A percentile compares a stretch with the other conserved stretches of the same genome.
phyloP scores from a whole-genome alignment of 768 basidiomycete species.

The Trametes sanguinea region DNA sequence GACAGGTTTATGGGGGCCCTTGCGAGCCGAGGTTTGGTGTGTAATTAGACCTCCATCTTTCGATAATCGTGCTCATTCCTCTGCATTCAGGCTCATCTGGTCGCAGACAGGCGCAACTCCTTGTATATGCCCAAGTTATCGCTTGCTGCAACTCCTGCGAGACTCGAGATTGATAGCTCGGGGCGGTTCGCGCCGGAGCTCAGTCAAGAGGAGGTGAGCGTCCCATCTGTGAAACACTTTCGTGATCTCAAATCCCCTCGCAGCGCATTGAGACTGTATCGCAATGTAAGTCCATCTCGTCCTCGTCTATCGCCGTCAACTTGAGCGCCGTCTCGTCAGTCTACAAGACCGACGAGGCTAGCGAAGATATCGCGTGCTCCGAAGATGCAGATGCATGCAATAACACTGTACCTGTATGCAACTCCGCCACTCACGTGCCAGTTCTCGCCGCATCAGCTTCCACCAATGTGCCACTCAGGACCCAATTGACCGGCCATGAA shows the following conservation, averaged over 20 bases:
- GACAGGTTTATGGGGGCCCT: conserved; percentile 45
- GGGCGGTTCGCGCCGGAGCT: conserved; percentile 22
- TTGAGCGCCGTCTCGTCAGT: conserved; percentile 17
- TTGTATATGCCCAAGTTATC: conserved; percentile 22
- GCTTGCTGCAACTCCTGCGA: conserved; percentile 17
- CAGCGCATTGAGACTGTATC: conserved; percentile 29
- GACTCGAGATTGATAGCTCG: conserved; percentile 26
- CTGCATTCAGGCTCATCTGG: not conserved
- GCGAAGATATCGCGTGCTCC: conserved; percentile 22
- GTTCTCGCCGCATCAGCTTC: too few relatives aligned
- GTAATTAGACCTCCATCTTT: too few relatives aligned
- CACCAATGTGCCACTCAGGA: too few relatives aligned
- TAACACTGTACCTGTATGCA: not conserved
- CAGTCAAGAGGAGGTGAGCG: conserved; percentile 25
- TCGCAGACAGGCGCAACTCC: not conserved
- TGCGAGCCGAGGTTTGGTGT: conserved; percentile 49
- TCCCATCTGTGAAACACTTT: not conserved
- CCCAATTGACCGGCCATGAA: too few relatives aligned
- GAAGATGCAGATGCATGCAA: not conserved
- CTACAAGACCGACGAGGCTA: conserved; percentile 30
- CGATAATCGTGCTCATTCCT: too few relatives aligned
- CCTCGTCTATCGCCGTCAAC: not conserved
- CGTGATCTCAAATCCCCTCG: not conserved
- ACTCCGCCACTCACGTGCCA: too few relatives aligned
- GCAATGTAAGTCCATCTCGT: conserved; percentile 22